Conservation (phyloP, 805 yeast species). For the Yarrowia sp. region DNA sequence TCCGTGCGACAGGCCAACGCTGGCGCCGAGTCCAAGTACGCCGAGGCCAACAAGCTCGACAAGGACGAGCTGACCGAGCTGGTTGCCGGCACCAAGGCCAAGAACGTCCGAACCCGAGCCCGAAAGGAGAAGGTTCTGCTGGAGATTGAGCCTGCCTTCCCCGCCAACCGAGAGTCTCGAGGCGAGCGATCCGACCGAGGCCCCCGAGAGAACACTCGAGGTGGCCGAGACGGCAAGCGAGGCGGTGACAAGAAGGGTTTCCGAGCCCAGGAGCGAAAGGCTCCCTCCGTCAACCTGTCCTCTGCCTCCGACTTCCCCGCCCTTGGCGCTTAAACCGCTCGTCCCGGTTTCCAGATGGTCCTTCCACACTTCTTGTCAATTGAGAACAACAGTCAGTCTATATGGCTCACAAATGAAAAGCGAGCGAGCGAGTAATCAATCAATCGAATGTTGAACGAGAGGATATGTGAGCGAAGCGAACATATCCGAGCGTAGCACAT, state of each 20-base stretch:
- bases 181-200: conserved; percentile 42
- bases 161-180: conserved; percentile 52
- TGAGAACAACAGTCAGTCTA: too few species aligned
- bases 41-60: conserved; percentile 64
- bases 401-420: not conserved
- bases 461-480: too few species aligned
- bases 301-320: conserved; percentile 46
- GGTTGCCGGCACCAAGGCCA: conserved; percentile 65
- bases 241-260: conserved; percentile 47
- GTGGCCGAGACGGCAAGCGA: conserved; percentile 47
- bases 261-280: conserved; percentile 50
- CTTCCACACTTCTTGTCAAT: too few species aligned
- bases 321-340: conserved; percentile 43
- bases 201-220: conserved; percentile 39
- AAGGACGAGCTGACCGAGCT: conserved; percentile 66
- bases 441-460: not conserved
- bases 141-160: conserved; percentile 73
- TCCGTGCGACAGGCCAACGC: conserved; percentile 59
- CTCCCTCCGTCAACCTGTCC: conserved; percentile 45
- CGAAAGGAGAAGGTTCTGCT: conserved; percentile 81
- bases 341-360: not conserved
- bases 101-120: conserved; percentile 74
- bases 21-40: conserved; percentile 58
- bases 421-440: conserved; percentile 18
- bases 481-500: too few species aligned